Evolutionary conservation across 345 rosid species (phyloP), one percentile per base, ranked within the genome.

Genomic region (Triadica sebifera): DNA sequence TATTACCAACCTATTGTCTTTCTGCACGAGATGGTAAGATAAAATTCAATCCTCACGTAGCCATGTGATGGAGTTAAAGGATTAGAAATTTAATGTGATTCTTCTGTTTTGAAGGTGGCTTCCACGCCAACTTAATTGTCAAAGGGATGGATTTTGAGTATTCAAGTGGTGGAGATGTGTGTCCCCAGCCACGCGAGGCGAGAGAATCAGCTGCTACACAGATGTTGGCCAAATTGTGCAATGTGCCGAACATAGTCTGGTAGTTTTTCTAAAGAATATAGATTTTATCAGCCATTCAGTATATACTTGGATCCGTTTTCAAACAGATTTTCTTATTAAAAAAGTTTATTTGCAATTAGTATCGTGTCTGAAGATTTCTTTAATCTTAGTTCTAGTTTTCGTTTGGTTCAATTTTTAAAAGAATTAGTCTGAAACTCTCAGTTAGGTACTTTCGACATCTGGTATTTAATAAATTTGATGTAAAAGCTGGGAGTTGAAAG

Each of bases 171-270:
- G 89, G 91, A 24, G 85, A 80, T 3, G 67, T 52, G 22, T 63
- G 58, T 55, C 53, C 73, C 39, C 77, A 65, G 57, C 82, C 91
- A 24, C 78, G 47, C 10, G 83, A 83, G 56, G 94, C 97, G 51
- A 89, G 94, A 73, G 87, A 86, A 73, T 89, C 91, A 0, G 91
- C 94, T 9, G 96, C 97, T 0, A 47, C 62, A 24, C 69, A 70
- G 65, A 61, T 89, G 85, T 67, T 89, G 59, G 73, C 58, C 19
- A 80, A 74, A 72, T 72, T 88, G 79, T 69, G 29, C 4, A 41
- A 51, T 6, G n/a, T 74, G 62, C 57, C 81, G 43, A 76, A 24
- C 37, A 51, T 39, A 50, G 19, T 24, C 22, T 17, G 20, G 43
- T 59, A 57, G 76, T 20, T n/a, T 8, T 29, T 2, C 34, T 29